These are phyloP conservation scores for Populus simonii DNA, from an alignment of 345 rosid species.

Conservation along the genomic window DNA sequence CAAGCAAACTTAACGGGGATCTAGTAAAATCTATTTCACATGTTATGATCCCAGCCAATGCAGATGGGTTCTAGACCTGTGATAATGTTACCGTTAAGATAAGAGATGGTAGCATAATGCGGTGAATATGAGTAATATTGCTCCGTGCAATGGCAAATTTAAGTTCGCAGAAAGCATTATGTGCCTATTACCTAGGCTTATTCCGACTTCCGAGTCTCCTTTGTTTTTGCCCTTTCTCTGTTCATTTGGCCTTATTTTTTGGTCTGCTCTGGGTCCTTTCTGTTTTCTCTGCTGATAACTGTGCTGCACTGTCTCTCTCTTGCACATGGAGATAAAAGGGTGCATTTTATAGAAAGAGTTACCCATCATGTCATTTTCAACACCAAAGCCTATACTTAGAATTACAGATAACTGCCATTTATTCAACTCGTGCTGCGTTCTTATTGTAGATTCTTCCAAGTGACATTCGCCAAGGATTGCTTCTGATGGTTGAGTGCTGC, in stretches of 20 bases:
- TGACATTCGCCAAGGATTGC: slow-evolving; percentile 82
- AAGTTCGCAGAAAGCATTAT: not conserved
- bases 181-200: not conserved
- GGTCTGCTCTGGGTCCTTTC: too few relatives aligned
- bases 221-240: not conserved
- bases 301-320: too few relatives aligned
- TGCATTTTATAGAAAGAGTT: not conserved
- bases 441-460: slow-evolving; percentile 63
- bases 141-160: not conserved
- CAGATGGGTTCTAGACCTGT: too few relatives aligned
- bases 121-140: not conserved
- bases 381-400: too few relatives aligned
- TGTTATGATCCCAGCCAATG: too few relatives aligned
- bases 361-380: too few relatives aligned
- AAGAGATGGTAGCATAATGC: not conserved
- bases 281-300: too few relatives aligned
- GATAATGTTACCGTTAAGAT: too few relatives aligned
- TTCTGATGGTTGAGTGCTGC: slow-evolving; percentile 79
- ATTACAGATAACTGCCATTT: not conserved
- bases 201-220: not conserved
- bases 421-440: not conserved
- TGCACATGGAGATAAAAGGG: too few relatives aligned
- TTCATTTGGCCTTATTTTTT: not conserved
- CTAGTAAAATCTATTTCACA: too few relatives aligned
- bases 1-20: too few relatives aligned